Conservation (phyloP, 805 yeast species). For the Nakazawaea wickerhamii region DNA sequence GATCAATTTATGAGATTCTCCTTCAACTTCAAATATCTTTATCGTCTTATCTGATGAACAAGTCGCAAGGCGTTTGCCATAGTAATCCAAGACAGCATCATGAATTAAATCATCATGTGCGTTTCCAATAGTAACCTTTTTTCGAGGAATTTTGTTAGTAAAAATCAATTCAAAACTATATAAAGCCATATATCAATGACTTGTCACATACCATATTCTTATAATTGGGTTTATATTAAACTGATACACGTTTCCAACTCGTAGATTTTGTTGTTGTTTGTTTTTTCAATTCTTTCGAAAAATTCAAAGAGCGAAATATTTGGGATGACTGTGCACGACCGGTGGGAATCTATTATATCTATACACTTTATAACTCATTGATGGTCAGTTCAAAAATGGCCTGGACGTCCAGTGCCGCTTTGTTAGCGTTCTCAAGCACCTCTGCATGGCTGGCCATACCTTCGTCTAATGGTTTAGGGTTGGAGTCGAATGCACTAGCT, state of each 20-base stretch:
- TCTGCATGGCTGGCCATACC: conserved; percentile 93
- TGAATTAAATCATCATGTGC: conserved; percentile 92
- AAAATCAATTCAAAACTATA: neutral
- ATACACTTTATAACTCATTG: conserved; percentile 27
- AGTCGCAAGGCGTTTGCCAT: conserved; percentile 93
- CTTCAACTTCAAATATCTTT: conserved; percentile 87
- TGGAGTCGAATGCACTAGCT: conserved; percentile 53
- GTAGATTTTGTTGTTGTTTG: neutral
- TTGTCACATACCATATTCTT: neutral
- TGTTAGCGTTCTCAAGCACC: conserved; percentile 75
- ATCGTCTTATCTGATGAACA: conserved; percentile 96
- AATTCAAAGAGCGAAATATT: neutral
- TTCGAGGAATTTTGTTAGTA: neutral
- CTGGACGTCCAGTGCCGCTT: conserved; percentile 80
- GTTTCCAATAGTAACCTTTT: conserved; percentile 75
- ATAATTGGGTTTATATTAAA: neutral
- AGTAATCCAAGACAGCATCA: conserved; percentile 95
- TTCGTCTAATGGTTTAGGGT: conserved; percentile 42
- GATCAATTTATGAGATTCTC: conserved; percentile 71
- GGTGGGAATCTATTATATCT: neutral
- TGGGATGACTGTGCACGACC: neutral
- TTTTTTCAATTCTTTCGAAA: neutral
- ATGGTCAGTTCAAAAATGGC: conserved; percentile 58
- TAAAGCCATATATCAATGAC: neutral
- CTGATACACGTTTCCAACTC: neutral